These are phyloP conservation scores for Fusarium torulosum DNA, from an alignment of 2,329 filamentous ascomycete species.

Conservation along the genomic window DNA sequence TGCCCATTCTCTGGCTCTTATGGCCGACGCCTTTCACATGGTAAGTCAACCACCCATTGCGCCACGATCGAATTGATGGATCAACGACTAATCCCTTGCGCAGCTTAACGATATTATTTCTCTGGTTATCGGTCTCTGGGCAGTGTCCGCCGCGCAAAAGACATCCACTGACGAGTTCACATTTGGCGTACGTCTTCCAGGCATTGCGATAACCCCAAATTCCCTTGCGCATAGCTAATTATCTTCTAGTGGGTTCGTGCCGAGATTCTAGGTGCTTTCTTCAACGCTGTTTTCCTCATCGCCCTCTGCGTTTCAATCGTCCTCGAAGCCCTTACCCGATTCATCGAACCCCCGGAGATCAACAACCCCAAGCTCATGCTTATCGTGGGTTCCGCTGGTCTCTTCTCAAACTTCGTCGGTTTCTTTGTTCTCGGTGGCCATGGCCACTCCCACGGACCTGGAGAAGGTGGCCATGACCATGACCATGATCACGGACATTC, in stretches of 20 bases:
- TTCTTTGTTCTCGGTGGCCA: slow-evolving; percentile 94
- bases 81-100: slow-evolving; percentile 24
- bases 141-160: slow-evolving; percentile 87
- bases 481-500: slow-evolving; percentile 55
- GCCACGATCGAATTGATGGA: slow-evolving; percentile 4
- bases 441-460: slow-evolving; percentile 80
- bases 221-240: slow-evolving; percentile 39
- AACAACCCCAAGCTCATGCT: slow-evolving; percentile 87
- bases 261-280: slow-evolving; percentile 94
- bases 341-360: slow-evolving; percentile 91
- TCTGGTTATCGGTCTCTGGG: slow-evolving; percentile 91
- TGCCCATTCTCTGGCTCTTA: slow-evolving; percentile 90
- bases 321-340: slow-evolving; percentile 91
- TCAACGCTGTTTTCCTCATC: slow-evolving; percentile 98
- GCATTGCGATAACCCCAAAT: not conserved
- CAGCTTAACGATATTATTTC: slow-evolving; percentile 98
- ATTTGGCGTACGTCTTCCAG: slow-evolving; percentile 77
- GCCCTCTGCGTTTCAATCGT: slow-evolving; percentile 97
- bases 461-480: slow-evolving; percentile 63
- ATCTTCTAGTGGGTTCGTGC: slow-evolving; percentile 88
- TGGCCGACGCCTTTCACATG: slow-evolving; percentile 99
- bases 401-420: slow-evolving; percentile 89
- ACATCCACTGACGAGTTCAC: slow-evolving; percentile 92
- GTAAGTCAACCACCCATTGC: slow-evolving; percentile 59
- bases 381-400: slow-evolving; percentile 86